Percentiles rank a stretch among this genome's conserved stretches.
These are phyloP conservation scores for Wickerhamia fluorescens DNA, from an alignment of 805 yeast genomes.

Conservation along the genomic window DNA sequence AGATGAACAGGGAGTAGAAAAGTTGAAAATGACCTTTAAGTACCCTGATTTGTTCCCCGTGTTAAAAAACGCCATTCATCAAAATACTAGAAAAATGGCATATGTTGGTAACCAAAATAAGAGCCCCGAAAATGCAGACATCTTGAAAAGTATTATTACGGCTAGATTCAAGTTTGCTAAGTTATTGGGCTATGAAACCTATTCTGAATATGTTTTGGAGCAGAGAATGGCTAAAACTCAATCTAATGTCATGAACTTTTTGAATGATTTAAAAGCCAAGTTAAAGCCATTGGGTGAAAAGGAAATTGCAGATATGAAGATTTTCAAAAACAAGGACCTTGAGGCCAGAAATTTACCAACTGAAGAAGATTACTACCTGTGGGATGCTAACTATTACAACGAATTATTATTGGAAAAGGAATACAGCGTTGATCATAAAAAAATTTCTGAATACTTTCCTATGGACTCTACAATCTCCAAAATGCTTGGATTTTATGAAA, in stretches of 20 bases:
- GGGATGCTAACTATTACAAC: constrained; percentile 71
- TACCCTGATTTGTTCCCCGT: constrained; percentile 77
- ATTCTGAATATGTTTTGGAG: constrained; percentile 65
- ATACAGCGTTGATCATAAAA: constrained; percentile 64
- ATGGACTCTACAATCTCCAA: constrained; percentile 56
- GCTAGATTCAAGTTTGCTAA: constrained; percentile 57
- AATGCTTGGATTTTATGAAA: constrained; percentile 69
- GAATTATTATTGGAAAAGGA: constrained; percentile 59
- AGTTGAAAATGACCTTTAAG: constrained; percentile 65
- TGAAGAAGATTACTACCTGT: constrained; percentile 42
- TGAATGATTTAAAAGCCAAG: constrained; percentile 53
- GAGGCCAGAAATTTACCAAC: constrained; percentile 35
- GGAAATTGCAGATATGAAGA: constrained; percentile 43
- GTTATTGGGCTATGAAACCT: constrained; percentile 58
- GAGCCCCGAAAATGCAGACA: constrained; percentile 54
- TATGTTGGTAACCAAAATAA: constrained; percentile 64
- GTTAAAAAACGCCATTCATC: constrained; percentile 59
- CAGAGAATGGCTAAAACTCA: constrained; percentile 75
- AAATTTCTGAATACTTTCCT: constrained; percentile 75
- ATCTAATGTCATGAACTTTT: constrained; percentile 51
- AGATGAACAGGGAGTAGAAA: constrained; percentile 33
- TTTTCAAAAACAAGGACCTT: constrained; percentile 49
- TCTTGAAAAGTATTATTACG: constrained; percentile 53
- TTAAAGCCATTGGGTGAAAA: constrained; percentile 51
- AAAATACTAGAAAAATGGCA: constrained; percentile 61